Base-by-base conservation (phyloP, 768 basidiomycete genomes). In the Collybia sordida region DNA sequence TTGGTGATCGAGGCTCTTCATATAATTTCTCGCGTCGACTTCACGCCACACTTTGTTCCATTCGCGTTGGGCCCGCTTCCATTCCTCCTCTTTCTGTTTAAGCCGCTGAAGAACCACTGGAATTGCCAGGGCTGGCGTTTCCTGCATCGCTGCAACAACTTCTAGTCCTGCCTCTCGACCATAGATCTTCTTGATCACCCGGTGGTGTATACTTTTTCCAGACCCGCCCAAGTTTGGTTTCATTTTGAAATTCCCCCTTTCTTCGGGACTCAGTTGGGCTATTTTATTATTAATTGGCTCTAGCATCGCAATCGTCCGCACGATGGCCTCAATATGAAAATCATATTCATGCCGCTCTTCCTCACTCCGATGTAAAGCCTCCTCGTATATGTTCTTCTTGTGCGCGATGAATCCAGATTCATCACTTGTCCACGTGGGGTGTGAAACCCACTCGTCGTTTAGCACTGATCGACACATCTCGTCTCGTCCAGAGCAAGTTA, bases 11-110 rank as follows among this genome's bases (percentile, higher is more conserved):
- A 98, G 78, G 45, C 90, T 88, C 74, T 93, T 94, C 69, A 85
- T 81, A 63, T 90, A 98, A 70, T 98, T 98, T 59, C 90, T 79
- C 22, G 91, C 90, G 59, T 98, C 93, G 23, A 96, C 92, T 70
- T 97, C 96, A 44, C 95, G 74, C 97, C 97, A 99, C 45, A 98
- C 90, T 66, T 96, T 91, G 72, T 98, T 98, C 97, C 97, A 99
- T 70, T 97, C 97, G 45, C 93, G 70, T 65, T 97, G 93, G 15
- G 93, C 96, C 18, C 93, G 80, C 70, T 94, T 97, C 97, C 97
- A 99, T 64, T 98, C 96, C 53, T 93, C 93, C 64, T 98, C 96
- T 71, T 98, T 98, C 67, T 89, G 87, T 72, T 97, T 97, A 51
- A 99, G 72, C 5, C 97, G 82, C 41, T 79, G 72, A 6, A 99